phyloP scores from a whole-genome alignment of 371 early-diverging fungal species.

The Smittium mucronatum region DNA sequence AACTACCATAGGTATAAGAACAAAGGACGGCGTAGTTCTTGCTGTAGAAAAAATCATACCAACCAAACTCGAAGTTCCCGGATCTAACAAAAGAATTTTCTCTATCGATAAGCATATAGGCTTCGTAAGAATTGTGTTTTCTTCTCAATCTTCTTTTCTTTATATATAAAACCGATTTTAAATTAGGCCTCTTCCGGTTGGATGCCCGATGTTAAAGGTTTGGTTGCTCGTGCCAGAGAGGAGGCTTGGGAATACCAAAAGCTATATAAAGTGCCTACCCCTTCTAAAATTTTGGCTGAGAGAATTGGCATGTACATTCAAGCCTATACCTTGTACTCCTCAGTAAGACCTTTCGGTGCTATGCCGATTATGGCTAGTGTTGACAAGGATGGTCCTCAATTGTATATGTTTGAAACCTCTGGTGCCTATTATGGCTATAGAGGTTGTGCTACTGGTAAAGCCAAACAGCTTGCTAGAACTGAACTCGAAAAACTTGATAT shows the following conservation, averaged over 20 bases:
- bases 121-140: conserved; percentile 41
- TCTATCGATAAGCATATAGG: conserved; percentile 87
- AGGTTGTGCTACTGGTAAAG: conserved; percentile 92
- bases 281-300: conserved; percentile 83
- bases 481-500: conserved; percentile 93
- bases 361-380: conserved; percentile 68
- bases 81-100: conserved; percentile 83
- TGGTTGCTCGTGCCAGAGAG: conserved; percentile 80
- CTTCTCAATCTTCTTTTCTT: not conserved
- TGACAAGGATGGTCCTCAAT: conserved; percentile 60
- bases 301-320: conserved; percentile 85
- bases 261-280: conserved; percentile 66
- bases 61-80: conserved; percentile 85
- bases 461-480: conserved; percentile 90
- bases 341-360: conserved; percentile 94
- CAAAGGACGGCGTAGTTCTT: conserved; percentile 89
- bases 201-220: conserved; percentile 85
- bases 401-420: conserved; percentile 94
- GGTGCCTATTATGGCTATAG: conserved; percentile 93
- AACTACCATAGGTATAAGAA: conserved; percentile 86
- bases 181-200: conserved; percentile 63
- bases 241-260: conserved; percentile 84
- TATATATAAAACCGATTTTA: conserved; percentile 3
- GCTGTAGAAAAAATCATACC: conserved; percentile 91
- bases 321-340: conserved; percentile 91